Base-by-base conservation (phyloP, 495 filamentous ascomycete genomes). In the Aspergillus diversus region DNA sequence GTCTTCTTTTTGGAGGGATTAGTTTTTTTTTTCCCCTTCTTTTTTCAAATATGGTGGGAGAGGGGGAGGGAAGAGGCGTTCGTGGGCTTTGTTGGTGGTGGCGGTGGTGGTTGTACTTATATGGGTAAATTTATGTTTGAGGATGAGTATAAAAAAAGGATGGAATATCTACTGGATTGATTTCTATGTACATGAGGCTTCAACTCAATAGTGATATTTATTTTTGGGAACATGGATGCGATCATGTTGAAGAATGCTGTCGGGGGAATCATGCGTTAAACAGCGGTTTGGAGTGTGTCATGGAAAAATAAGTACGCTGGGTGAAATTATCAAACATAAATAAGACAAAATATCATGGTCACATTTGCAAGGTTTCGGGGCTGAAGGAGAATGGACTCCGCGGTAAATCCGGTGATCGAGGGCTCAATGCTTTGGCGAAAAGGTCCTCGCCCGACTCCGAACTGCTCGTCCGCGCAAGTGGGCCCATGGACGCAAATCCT, bases 371-470 rank as follows among this genome's bases (percentile, higher is more conserved):
- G 12, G 55, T 47, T 60, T 66, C 66, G 42, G 67, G 66, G n/a
- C 74, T 73, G 63, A 85, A 84, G 11, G 80, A 83, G 67, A 92
- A 92, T 7, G 90, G 90, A 66, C 90, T 93, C 55, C 85, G 87
- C 47, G 81, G 84, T 69, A 92, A 89, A 68, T 93, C 91, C 0
- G 92, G 91, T 61, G 89, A 89, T 35, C 90, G 83, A 7, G 91
- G 91, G 64, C 88, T 90, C 80, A 96, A 83, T 16, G 90, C 89
- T 56, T 93, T 83, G 17, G 91, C 90, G 69, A 94, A 96, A 32
- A 93, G 79, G 12, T 88, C 91, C 48, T 92, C 90, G 67, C 91
- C 86, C 5, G 77, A 82, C 9, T 87, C 85, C 8, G 77, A 72
- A 56, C 66, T 75, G 27, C 58, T 55, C 8, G 67, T 71, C 49